Evolutionary conservation across 2,329 filamentous ascomycete genomes (phyloP).

Genomic region (Ophiosphaerella herpotricha): DNA sequence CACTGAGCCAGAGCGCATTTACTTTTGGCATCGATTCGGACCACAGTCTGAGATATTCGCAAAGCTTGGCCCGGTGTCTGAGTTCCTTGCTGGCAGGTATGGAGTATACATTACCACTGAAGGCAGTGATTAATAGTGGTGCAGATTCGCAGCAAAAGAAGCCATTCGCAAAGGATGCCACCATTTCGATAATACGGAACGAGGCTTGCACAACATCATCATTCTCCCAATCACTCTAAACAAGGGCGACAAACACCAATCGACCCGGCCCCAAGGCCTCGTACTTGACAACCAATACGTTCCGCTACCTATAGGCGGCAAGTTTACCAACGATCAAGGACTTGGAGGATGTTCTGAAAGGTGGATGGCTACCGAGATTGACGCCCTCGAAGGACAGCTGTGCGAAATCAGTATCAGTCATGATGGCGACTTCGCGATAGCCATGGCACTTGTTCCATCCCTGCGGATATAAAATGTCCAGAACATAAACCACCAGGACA

Average conservation of each 20-base stretch:
- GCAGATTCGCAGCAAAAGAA: constrained; percentile 58
- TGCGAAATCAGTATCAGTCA: constrained; percentile 83
- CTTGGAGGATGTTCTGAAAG: neutral
- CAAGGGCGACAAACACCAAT: constrained; percentile 9
- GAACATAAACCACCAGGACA: too few species aligned
- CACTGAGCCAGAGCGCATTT: constrained; percentile 38
- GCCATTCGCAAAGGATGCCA: constrained; percentile 53
- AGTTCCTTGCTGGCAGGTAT: constrained; percentile 45
- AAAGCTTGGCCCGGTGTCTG: constrained; percentile 22
- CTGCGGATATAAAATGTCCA: constrained; percentile 2
- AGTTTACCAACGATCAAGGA: neutral
- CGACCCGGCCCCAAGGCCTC: constrained; percentile 30
- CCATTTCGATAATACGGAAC: constrained; percentile 23
- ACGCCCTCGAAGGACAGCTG: constrained; percentile 50
- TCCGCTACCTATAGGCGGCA: neutral
- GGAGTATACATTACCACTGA: too few species aligned
- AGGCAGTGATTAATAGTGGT: constrained; percentile 5
- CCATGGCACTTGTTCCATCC: constrained; percentile 63
- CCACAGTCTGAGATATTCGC: constrained; percentile 6
- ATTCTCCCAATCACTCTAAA: constrained; percentile 34
- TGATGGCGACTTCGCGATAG: constrained; percentile 80
- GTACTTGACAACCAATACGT: constrained; percentile 26
- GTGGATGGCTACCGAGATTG: constrained; percentile 15
- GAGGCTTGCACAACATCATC: constrained; percentile 46
- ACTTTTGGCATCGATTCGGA: constrained; percentile 38